Evolutionary conservation across 129 eudicot genomes (phyloP), one percentile per base, ranked within the genome.

Genomic region (Tagetes erecta): DNA sequence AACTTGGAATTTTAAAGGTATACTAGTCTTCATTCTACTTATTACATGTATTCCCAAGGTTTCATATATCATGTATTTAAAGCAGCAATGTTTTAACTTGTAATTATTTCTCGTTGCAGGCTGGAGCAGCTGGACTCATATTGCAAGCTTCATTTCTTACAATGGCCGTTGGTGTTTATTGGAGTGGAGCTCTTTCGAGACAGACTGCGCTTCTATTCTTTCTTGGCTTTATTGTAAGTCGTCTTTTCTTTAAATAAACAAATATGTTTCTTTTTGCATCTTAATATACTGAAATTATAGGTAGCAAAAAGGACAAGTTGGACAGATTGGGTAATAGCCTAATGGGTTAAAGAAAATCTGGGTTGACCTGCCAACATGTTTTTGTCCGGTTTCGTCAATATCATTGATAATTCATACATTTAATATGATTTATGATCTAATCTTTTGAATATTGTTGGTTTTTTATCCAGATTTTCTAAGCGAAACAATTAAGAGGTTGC

Each of bases 71-170:
- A 2, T 46, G 13, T 46, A 46, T 12, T 56, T 56, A 30, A 56
- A 7, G 8, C 4, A 46, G 1, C 12, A 42, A 65, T 20, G 27
- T 20, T 20, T 20, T 20, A 20, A 67, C 46, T 64, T 34, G 68
- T 75, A 49, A 63, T 20, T 35, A 68, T 51, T 45, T 71, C 42
- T 71, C 20, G 46, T 85, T 35, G 80, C 85, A 94, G 97, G 98
- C 98, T 83, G 98, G 98, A 46, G 98, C 98, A 33, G 93, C 84
- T 77, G 98, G 98, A 60, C 86, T 94, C 50, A 52, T 94, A 73
- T 72, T 88, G 56, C 98, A 94, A 84, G 97, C 98, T 52, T 88
- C 96, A 46, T 89, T 94, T 85, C 97, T 94, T 57, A 68, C 91
- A 6, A 55, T 82, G 67, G 98, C 98, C 6, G 97, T 91, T 80